Conservation (phyloP, 192 early-diverging fungal genomes). For the Dissophora ornata region DNA sequence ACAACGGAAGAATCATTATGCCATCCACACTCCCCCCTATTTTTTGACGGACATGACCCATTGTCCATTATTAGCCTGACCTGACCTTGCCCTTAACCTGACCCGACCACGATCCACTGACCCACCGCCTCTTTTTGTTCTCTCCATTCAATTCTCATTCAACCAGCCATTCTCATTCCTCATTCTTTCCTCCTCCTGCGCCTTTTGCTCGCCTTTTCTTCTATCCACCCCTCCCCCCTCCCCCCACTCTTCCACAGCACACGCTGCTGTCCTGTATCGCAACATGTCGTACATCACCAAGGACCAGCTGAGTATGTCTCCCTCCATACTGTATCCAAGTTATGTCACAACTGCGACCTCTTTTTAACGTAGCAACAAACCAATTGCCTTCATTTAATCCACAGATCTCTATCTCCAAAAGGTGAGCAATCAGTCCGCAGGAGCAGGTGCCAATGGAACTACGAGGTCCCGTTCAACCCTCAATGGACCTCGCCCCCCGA, state of each 20-base stretch:
- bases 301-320: constrained; percentile 45
- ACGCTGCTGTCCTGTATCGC: background rate
- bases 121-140: constrained; percentile 1
- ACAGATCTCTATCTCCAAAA: constrained; percentile 49
- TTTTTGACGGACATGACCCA: background rate
- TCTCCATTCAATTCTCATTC: background rate
- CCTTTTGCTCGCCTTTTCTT: constrained; percentile 5
- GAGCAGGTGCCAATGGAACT: constrained; percentile 27
- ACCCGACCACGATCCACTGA: too few relatives aligned
- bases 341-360: too few relatives aligned
- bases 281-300: constrained; percentile 45
- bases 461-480: constrained; percentile 35
- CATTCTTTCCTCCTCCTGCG: background rate
- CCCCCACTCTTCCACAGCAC: background rate
- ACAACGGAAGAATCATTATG: too few relatives aligned
- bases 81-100: too few relatives aligned
- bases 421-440: constrained; percentile 23
- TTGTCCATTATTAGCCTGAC: background rate
- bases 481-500: constrained; percentile 42
- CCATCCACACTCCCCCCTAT: too few relatives aligned
- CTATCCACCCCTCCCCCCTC: background rate
- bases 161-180: background rate
- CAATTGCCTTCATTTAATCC: background rate
- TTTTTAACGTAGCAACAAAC: background rate
- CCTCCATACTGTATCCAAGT: too few relatives aligned